These are phyloP conservation scores for Kodamaea neixiangensis DNA, from an alignment of 805 yeast genomes.

Conservation along the genomic window DNA sequence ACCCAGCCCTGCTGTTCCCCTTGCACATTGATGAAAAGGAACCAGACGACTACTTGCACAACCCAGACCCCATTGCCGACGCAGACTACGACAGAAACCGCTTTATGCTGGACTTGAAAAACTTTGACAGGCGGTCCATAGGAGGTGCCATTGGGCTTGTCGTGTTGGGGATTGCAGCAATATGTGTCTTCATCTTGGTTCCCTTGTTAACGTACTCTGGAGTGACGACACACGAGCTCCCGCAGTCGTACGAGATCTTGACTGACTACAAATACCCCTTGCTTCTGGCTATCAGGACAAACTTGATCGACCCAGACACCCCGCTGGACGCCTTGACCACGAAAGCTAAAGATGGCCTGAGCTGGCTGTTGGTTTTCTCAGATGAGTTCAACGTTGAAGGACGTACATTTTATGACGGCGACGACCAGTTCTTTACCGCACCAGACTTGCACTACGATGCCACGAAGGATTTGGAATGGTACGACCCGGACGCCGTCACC, in stretches of 20 bases:
- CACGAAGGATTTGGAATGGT: slow-evolving; percentile 91
- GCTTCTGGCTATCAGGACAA: slow-evolving; percentile 59
- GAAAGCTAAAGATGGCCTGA: slow-evolving; percentile 58
- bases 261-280: slow-evolving; percentile 59
- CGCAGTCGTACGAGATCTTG: slow-evolving; percentile 45
- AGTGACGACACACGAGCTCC: slow-evolving; percentile 18
- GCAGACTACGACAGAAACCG: slow-evolving; percentile 32
- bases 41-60: slow-evolving; percentile 30
- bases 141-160: slow-evolving; percentile 25
- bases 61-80: slow-evolving; percentile 32
- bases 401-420: slow-evolving; percentile 85
- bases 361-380: slow-evolving; percentile 78
- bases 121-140: slow-evolving; percentile 24
- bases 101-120: slow-evolving; percentile 24
- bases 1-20: slow-evolving; percentile 30
- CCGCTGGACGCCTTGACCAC: slow-evolving; percentile 54
- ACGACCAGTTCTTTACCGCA: slow-evolving; percentile 90
- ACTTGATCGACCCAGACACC: slow-evolving; percentile 72
- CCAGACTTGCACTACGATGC: slow-evolving; percentile 84
- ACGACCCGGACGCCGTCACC: slow-evolving; percentile 84
- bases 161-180: slow-evolving; percentile 18
- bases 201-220: slow-evolving; percentile 31
- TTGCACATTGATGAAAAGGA: slow-evolving; percentile 32
- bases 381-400: slow-evolving; percentile 93
- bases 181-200: slow-evolving; percentile 22